Evolutionary conservation across 164 flowering plant species (phyloP).

Genomic region (Amborella trichopoda): DNA sequence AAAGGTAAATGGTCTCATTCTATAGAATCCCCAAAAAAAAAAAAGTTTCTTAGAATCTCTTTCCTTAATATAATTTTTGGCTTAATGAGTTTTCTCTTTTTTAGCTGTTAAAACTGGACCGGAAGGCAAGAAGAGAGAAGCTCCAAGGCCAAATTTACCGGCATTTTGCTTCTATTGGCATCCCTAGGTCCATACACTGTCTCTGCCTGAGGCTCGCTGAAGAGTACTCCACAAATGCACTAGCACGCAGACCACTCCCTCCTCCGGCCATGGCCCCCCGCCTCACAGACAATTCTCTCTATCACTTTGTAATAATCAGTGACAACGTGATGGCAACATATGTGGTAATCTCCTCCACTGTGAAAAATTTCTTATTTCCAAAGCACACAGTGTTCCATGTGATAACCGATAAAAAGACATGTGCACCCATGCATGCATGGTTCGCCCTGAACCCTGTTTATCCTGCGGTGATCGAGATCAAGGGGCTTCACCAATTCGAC

Average conservation of each 20-base stretch:
- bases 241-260: constrained; percentile 52
- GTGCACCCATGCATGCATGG: constrained; percentile 77
- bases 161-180: constrained; percentile 59
- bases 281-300: constrained; percentile 38
- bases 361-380: constrained; percentile 31
- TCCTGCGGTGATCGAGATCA: constrained; percentile 58
- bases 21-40: no score
- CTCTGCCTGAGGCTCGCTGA: constrained; percentile 49
- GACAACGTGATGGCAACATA: constrained; percentile 75
- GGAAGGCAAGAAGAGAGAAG: constrained; percentile 29
- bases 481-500: constrained; percentile 66
- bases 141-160: constrained; percentile 39
- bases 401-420: constrained; percentile 73
- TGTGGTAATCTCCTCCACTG: constrained; percentile 45
- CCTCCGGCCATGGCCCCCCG: constrained; percentile 37
- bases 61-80: no score
- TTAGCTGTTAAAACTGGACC: constrained; percentile 53
- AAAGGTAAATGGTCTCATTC: no score
- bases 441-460: constrained; percentile 37
- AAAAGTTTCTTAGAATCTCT: no score
- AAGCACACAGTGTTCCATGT: constrained; percentile 59
- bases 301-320: constrained; percentile 51
- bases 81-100: background rate
- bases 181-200: constrained; percentile 62
- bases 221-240: constrained; percentile 55